Evolutionary conservation across 1,284 basidiomycete genomes (phyloP).

Genomic region (Ceratobasidium sp.): DNA sequence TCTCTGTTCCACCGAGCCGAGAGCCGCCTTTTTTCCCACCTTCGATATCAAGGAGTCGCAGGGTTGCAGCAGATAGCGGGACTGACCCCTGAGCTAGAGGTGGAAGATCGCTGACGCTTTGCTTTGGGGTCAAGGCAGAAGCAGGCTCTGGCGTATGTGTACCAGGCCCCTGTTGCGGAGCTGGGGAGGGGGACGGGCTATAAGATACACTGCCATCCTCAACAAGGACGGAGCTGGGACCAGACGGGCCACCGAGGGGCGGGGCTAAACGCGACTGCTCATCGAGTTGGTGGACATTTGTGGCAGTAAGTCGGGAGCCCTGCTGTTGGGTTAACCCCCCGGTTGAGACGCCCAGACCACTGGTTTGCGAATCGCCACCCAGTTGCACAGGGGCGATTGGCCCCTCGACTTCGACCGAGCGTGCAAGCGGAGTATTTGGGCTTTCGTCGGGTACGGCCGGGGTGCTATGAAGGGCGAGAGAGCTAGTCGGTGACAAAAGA

Average conservation of each 20-base stretch:
- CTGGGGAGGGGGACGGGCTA: conserved; percentile 22
- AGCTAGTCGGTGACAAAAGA: not conserved
- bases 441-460: conserved; percentile 12
- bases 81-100: conserved; percentile 9
- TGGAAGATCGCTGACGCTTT: conserved; percentile 23
- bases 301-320: conserved; percentile 13
- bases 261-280: not conserved
- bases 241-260: conserved; percentile 1
- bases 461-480: not conserved
- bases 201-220: conserved; percentile 16
- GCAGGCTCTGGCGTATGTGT: conserved; percentile 25
- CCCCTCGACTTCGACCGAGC: conserved; percentile 23
- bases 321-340: not conserved
- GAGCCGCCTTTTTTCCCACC: conserved; percentile 21
- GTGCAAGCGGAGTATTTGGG: conserved; percentile 29
- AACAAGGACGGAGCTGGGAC: conserved; percentile 29
- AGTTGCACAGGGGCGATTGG: conserved; percentile 1
- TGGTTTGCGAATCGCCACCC: not conserved
- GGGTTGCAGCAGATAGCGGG: conserved; percentile 31
- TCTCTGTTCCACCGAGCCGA: conserved; percentile 28
- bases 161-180: conserved; percentile 11
- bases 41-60: conserved; percentile 30
- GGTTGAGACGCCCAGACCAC: conserved; percentile 15
- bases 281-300: conserved; percentile 20
- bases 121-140: conserved; percentile 34